A percentile compares a stretch with the other conserved stretches of the same genome.
Conservation (phyloP, 108 stramenopile genomes). For the Asterionellopsis glacialis region DNA sequence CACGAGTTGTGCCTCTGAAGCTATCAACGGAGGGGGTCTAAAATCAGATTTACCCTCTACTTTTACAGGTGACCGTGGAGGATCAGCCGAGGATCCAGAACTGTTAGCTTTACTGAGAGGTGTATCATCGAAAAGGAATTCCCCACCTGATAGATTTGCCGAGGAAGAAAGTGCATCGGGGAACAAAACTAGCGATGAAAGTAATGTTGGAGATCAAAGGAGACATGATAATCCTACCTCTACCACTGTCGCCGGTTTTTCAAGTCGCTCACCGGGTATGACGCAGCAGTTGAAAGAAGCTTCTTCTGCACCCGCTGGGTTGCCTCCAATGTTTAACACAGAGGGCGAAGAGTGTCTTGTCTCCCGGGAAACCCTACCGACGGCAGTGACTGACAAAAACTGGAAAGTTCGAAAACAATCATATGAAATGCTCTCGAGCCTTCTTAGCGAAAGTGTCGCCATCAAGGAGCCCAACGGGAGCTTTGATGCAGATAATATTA, state of each 20-base stretch:
- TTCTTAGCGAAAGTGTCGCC: constrained; percentile 18
- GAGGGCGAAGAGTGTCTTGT: constrained; percentile 34
- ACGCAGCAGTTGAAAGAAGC: not conserved
- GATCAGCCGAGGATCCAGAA: constrained; percentile 55
- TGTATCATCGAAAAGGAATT: constrained; percentile 47
- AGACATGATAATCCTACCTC: not conserved
- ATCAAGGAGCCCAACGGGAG: constrained; percentile 20
- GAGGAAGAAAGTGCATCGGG: constrained; percentile 11
- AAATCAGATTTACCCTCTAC: constrained; percentile 31
- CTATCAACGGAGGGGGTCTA: constrained; percentile 1
- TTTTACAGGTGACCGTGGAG: constrained; percentile 54
- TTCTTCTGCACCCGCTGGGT: too few relatives aligned
- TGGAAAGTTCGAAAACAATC: constrained; percentile 72
- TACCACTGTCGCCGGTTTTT: not conserved
- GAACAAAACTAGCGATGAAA: not conserved
- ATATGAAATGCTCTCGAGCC: constrained; percentile 42
- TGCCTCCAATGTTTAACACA: not conserved
- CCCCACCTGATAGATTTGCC: constrained; percentile 34
- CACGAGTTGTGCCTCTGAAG: constrained; percentile 19
- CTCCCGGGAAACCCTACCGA: constrained; percentile 42
- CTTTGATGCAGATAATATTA: constrained; percentile 25
- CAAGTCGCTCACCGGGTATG: not conserved
- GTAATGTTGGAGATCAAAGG: not conserved
- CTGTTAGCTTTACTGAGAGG: constrained; percentile 61
- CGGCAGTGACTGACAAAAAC: constrained; percentile 42